These are phyloP conservation scores for Heracleum sosnowskyi DNA, from an alignment of 129 eudicot species.

Conservation along the genomic window DNA sequence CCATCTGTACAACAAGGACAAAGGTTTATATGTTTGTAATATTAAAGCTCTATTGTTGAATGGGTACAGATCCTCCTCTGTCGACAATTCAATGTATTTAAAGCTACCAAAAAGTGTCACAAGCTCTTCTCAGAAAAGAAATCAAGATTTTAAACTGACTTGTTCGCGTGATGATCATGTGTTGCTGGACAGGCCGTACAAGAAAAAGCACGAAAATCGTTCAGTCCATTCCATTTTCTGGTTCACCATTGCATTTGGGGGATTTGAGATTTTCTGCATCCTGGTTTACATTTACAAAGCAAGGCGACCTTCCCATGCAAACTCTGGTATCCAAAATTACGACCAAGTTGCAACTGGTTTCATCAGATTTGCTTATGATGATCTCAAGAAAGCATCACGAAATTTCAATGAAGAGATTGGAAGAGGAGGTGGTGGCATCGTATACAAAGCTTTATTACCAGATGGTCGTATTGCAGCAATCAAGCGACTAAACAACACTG, in stretches of 20 bases:
- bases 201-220: background rate
- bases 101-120: background rate
- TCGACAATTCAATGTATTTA: background rate
- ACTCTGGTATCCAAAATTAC: background rate
- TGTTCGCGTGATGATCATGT: background rate
- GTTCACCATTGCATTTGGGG: background rate
- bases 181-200: background rate
- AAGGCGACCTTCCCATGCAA: background rate
- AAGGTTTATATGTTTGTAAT: background rate
- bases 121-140: background rate
- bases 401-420: conserved; percentile 10
- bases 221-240: background rate
- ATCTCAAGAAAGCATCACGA: background rate
- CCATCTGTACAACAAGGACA: background rate
- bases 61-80: conserved; percentile 1
- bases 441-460: conserved; percentile 4
- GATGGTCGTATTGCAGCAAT: conserved; percentile 11
- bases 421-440: conserved; percentile 4
- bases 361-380: conserved; percentile 4
- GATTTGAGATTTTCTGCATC: background rate
- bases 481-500: background rate
- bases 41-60: background rate
- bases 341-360: conserved; percentile 4
- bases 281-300: background rate
- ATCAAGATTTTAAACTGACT: background rate